Evolutionary conservation across 108 stramenopile genomes (phyloP).

Genomic region (Cyclotella kingstonii): DNA sequence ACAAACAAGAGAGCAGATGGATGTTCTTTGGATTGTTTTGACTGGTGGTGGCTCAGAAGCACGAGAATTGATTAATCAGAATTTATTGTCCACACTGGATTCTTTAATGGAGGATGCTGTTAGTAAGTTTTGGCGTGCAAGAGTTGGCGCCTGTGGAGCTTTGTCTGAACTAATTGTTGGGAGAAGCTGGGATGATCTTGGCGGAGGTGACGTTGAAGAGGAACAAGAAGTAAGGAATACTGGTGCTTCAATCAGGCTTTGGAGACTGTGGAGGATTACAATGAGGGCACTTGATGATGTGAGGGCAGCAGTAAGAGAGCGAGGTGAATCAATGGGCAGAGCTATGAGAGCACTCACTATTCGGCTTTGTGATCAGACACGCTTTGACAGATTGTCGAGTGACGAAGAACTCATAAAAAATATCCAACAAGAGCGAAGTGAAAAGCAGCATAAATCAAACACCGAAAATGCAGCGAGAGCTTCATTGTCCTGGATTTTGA

Average conservation of each 20-base stretch:
- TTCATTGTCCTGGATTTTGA: constrained; percentile 70
- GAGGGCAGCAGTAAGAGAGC: constrained; percentile 63
- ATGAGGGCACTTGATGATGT: constrained; percentile 84
- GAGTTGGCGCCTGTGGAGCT: constrained; percentile 76
- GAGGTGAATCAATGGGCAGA: constrained; percentile 67
- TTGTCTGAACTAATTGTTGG: constrained; percentile 80
- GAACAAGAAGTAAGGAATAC: constrained; percentile 55
- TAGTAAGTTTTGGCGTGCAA: constrained; percentile 74
- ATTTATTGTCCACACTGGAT: constrained; percentile 75
- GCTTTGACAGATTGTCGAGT: constrained; percentile 4
- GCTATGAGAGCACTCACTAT: constrained; percentile 61
- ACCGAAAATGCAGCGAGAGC: constrained; percentile 71
- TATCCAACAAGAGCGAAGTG: constrained; percentile 21
- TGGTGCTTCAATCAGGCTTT: constrained; percentile 61
- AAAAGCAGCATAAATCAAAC: constrained; percentile 28
- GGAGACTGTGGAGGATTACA: constrained; percentile 66
- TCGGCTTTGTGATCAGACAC: constrained; percentile 58
- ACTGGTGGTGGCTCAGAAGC: constrained; percentile 85
- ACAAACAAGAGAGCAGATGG: constrained; percentile 84
- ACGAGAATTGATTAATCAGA: constrained; percentile 28
- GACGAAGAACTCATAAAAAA: constrained; percentile 38
- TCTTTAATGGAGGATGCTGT: constrained; percentile 67
- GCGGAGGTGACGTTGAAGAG: constrained; percentile 66
- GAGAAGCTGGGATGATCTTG: constrained; percentile 75
- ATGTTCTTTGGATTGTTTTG: constrained; percentile 69